A percentile compares a stretch with the other conserved stretches of the same genome.
phyloP scores from a whole-genome alignment of 202 grass and related monocot species.

The Panicum hallii region DNA sequence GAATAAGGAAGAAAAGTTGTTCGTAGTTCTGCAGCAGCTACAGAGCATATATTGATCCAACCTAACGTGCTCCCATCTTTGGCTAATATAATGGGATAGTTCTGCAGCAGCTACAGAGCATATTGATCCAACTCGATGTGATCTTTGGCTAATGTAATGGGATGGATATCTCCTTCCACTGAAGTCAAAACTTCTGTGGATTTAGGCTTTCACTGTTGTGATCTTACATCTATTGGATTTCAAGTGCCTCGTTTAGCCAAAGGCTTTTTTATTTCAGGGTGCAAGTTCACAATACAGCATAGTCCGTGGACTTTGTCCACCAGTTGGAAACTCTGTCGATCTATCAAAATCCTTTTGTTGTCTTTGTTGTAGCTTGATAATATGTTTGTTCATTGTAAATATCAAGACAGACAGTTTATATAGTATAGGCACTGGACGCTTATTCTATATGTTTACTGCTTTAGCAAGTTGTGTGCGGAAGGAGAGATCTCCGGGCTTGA shows the following conservation, averaged over 20 bases:
- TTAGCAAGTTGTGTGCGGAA: background rate
- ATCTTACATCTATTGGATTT: slow-evolving; percentile 3
- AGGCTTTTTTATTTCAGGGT: slow-evolving; percentile 15
- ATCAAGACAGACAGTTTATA: background rate
- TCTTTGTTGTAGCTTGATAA: background rate
- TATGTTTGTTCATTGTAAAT: slow-evolving; percentile 34
- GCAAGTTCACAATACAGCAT: slow-evolving; percentile 21
- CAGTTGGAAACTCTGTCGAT: background rate
- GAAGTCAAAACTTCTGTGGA: slow-evolving; percentile 12
- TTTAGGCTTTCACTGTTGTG: background rate
- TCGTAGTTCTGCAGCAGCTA: background rate
- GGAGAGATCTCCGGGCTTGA: background rate
- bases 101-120: no score
- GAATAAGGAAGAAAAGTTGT: background rate
- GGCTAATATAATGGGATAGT: background rate
- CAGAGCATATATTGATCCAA: background rate
- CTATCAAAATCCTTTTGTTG: slow-evolving; percentile 9
- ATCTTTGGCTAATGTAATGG: background rate
- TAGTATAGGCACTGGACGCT: background rate
- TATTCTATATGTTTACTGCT: background rate
- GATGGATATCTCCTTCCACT: background rate
- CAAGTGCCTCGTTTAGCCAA: no score
- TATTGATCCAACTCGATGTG: no score
- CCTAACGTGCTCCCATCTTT: background rate
- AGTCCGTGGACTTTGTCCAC: background rate